These are phyloP conservation scores for Abortiporus biennis DNA, from an alignment of 1,284 basidiomycete genomes.

Conservation along the genomic window DNA sequence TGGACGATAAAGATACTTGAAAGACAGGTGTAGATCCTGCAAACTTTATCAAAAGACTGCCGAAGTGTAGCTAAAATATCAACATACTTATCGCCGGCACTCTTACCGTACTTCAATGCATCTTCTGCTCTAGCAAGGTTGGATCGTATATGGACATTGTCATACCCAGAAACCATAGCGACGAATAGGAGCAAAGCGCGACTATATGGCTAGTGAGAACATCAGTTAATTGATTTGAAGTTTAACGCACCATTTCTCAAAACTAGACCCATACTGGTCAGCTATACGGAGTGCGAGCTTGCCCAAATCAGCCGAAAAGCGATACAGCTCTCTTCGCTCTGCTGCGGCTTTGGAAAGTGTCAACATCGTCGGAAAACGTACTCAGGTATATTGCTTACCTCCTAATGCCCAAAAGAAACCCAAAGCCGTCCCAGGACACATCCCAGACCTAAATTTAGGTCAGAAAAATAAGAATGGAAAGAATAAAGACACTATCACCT, in stretches of 20 bases:
- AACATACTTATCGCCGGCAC: slow-evolving; percentile 57
- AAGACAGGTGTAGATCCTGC: slow-evolving; percentile 55
- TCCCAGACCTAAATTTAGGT: slow-evolving; percentile 41
- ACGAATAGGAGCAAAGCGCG: slow-evolving; percentile 56
- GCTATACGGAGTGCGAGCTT: slow-evolving; percentile 60
- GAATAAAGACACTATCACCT: slow-evolving; percentile 29
- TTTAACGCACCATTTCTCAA: slow-evolving; percentile 55
- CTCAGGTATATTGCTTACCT: slow-evolving; percentile 29
- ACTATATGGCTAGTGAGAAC: slow-evolving; percentile 26
- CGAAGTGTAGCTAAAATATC: not conserved
- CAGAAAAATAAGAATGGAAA: slow-evolving; percentile 1
- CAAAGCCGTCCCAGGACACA: slow-evolving; percentile 58
- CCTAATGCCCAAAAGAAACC: slow-evolving; percentile 69
- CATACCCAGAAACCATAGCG: slow-evolving; percentile 60
- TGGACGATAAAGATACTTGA: slow-evolving; percentile 47
- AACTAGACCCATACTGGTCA: slow-evolving; percentile 52
- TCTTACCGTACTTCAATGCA: slow-evolving; percentile 57
- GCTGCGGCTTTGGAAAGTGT: slow-evolving; percentile 37
- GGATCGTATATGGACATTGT: slow-evolving; percentile 56
- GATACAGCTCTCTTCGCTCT: slow-evolving; percentile 53
- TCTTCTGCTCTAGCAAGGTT: slow-evolving; percentile 56
- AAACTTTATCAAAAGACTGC: not conserved
- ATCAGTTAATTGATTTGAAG: not conserved
- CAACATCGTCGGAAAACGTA: slow-evolving; percentile 6
- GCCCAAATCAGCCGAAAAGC: slow-evolving; percentile 62